Percentiles rank a stretch among this genome's conserved stretches.
Evolutionary conservation across 192 early-diverging fungal species (phyloP).

Genomic region (Cetraspora pellucida): DNA sequence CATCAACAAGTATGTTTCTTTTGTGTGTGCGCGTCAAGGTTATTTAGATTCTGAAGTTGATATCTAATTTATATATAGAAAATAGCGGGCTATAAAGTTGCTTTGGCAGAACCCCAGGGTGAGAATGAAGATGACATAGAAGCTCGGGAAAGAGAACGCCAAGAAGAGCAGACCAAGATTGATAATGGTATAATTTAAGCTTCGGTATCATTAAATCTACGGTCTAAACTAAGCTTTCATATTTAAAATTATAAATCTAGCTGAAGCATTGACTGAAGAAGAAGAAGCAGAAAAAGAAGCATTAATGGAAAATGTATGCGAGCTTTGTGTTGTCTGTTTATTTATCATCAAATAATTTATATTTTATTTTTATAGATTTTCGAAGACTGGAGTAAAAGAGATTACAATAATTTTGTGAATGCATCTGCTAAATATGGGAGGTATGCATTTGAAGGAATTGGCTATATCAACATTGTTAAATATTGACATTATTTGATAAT

Average conservation of each 20-base stretch:
- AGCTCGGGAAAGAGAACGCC: conserved; percentile 60
- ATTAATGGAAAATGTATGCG: conserved; percentile 37
- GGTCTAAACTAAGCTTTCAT: not conserved
- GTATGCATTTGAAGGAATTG: conserved; percentile 31
- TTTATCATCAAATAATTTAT: not conserved
- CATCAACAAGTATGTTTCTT: conserved; percentile 55
- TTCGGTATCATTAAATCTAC: not conserved
- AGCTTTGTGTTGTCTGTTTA: not conserved
- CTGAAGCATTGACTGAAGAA: conserved; percentile 89
- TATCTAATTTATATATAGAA: conserved; percentile 43
- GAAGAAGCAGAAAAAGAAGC: conserved; percentile 78
- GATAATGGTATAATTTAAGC: conserved; percentile 60
- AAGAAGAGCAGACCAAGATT: conserved; percentile 81
- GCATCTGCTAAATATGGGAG: conserved; percentile 85
- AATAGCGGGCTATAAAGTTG: conserved; percentile 71
- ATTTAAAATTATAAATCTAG: conserved; percentile 34
- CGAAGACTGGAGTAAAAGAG: conserved; percentile 87
- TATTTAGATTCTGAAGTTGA: too few species aligned
- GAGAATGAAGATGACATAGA: conserved; percentile 46
- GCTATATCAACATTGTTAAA: too few species aligned
- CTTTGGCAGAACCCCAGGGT: conserved; percentile 49
- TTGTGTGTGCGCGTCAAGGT: not conserved
- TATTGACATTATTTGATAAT: too few species aligned
- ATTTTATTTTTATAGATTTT: conserved; percentile 64
- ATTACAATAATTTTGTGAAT: conserved; percentile 86